phyloP scores from a whole-genome alignment of 1,284 basidiomycete genomes.

The Trametes versicolor region DNA sequence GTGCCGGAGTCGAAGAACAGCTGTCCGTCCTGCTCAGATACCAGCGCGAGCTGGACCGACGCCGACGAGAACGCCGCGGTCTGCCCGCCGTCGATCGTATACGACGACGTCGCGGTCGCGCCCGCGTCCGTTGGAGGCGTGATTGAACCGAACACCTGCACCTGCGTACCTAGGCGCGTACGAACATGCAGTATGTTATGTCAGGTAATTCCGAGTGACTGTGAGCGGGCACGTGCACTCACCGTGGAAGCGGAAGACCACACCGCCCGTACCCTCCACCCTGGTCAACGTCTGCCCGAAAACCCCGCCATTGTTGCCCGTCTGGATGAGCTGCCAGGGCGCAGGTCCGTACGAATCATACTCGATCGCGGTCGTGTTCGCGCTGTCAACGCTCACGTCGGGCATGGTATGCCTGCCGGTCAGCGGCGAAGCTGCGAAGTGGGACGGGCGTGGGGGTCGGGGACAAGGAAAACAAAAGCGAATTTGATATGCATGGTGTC shows the following conservation, averaged over 20 bases:
- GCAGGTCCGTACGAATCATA: conserved; percentile 26
- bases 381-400: conserved; percentile 27
- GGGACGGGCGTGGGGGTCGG: background rate
- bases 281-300: conserved; percentile 26
- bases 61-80: conserved; percentile 17
- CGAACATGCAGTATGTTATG: too few relatives aligned
- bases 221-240: background rate
- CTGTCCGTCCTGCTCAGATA: conserved; percentile 18
- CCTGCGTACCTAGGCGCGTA: conserved; percentile 19
- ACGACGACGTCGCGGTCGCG: conserved; percentile 18
- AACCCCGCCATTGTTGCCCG: conserved; percentile 22
- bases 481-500: background rate
- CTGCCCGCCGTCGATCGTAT: conserved; percentile 18
- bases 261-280: conserved; percentile 19
- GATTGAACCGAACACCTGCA: conserved; percentile 24
- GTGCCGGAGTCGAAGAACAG: conserved; percentile 26
- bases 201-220: background rate
- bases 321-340: conserved; percentile 22
- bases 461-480: background rate
- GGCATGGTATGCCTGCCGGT: conserved; percentile 9
- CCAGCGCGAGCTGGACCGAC: conserved; percentile 7
- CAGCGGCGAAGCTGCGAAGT: background rate
- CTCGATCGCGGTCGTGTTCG: conserved; percentile 26
- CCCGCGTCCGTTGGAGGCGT: conserved; percentile 19
- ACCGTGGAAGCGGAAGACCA: conserved; percentile 26